Percentiles rank a stretch among this genome's conserved stretches.
Conservation (phyloP, 768 basidiomycete genomes). For the Rhodotorula graminis region DNA sequence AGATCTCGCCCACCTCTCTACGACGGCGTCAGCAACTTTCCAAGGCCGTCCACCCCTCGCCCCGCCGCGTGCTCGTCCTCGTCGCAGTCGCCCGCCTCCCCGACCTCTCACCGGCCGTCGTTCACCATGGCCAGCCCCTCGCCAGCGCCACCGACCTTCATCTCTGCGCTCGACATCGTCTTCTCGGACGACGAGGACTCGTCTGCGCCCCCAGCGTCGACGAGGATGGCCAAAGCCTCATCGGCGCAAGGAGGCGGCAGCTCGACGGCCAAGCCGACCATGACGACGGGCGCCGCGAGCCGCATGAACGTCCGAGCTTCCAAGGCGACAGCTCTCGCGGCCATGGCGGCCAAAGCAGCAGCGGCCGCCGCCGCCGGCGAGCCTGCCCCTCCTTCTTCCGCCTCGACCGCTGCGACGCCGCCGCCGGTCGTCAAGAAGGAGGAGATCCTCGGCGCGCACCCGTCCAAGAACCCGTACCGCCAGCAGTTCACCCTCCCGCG, state of each 20-base stretch:
- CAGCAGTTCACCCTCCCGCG: conserved; percentile 43
- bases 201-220: background rate
- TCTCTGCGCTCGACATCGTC: conserved; percentile 19
- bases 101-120: background rate
- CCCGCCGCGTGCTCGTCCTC: background rate
- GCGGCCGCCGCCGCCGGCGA: background rate
- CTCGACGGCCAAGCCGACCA: conserved; percentile 8
- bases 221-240: conserved; percentile 1
- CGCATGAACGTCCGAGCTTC: conserved; percentile 15
- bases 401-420: background rate
- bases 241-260: background rate
- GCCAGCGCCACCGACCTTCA: background rate
- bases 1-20: background rate
- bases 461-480: conserved; percentile 23
- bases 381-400: too few species aligned
- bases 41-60: background rate
- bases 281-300: background rate
- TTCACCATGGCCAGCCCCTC: background rate
- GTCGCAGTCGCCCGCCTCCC: background rate
- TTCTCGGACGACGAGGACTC: conserved; percentile 19
- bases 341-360: background rate
- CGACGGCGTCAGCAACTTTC: background rate
- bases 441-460: conserved; percentile 10
- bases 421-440: background rate
- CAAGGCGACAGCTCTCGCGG: conserved; percentile 12